Percentiles rank a stretch among this genome's conserved stretches.
Evolutionary conservation across 352 stramenopile genomes (phyloP).

Genomic region (Pythium coloratum): DNA sequence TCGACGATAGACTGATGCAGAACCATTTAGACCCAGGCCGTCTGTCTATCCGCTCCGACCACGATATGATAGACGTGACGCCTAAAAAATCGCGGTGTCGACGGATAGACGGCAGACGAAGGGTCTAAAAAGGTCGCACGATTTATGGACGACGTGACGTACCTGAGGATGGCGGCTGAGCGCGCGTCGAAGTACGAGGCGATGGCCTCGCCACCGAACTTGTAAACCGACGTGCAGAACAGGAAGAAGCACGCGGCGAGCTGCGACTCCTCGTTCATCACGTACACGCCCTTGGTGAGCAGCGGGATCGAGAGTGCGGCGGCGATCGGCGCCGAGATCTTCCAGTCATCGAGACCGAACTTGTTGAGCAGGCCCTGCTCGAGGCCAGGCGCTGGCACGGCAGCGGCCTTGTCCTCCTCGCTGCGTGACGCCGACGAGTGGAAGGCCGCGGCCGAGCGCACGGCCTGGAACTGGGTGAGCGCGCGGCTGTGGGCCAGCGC

Average conservation of each 20-base stretch:
- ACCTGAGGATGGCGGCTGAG: slow-evolving; percentile 72
- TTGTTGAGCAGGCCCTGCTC: slow-evolving; percentile 61
- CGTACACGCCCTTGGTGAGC: slow-evolving; percentile 86
- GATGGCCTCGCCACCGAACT: slow-evolving; percentile 81
- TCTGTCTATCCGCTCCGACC: not conserved
- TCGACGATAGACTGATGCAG: no score
- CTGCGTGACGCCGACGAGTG: slow-evolving; percentile 60
- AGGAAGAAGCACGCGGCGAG: slow-evolving; percentile 84
- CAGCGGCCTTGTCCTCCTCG: slow-evolving; percentile 44
- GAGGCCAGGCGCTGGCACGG: slow-evolving; percentile 22
- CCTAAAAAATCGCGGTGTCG: not conserved
- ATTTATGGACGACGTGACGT: slow-evolving; percentile 12
- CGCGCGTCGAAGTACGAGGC: slow-evolving; percentile 85
- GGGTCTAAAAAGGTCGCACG: no score
- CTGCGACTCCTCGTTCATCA: slow-evolving; percentile 86
- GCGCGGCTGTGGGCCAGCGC: slow-evolving; percentile 43
- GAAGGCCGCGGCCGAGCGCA: slow-evolving; percentile 42
- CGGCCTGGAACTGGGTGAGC: slow-evolving; percentile 44
- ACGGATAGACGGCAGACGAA: not conserved
- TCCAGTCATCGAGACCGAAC: slow-evolving; percentile 80
- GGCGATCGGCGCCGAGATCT: slow-evolving; percentile 77
- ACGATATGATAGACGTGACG: not conserved
- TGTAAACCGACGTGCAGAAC: slow-evolving; percentile 85
- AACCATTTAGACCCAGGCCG: no score
- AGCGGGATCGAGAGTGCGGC: slow-evolving; percentile 69